Conservation (phyloP, 495 filamentous ascomycete genomes). For the Beverwykella pulmonaria region DNA sequence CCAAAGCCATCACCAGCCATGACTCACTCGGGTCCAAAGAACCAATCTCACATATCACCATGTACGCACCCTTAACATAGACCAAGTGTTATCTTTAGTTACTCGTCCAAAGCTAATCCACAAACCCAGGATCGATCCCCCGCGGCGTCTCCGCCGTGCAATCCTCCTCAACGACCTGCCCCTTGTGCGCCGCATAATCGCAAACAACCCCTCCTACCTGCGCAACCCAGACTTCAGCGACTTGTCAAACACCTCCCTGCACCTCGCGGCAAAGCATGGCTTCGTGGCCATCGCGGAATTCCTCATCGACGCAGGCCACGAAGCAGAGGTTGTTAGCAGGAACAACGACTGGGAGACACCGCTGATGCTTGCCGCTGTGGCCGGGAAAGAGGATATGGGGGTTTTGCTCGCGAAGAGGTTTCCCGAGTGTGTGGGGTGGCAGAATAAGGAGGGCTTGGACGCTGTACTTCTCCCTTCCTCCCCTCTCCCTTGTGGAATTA, state of each 20-base stretch:
- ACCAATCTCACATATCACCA: not conserved
- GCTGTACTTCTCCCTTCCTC: slow-evolving; percentile 42
- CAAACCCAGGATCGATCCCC: slow-evolving; percentile 43
- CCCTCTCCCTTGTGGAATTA: not conserved
- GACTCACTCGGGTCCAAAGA: not conserved
- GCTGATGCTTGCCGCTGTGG: slow-evolving; percentile 55
- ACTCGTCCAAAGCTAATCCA: not conserved
- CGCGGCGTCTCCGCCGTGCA: slow-evolving; percentile 53
- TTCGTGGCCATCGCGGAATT: slow-evolving; percentile 64
- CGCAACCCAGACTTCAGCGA: slow-evolving; percentile 68
- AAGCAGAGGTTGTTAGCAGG: slow-evolving; percentile 59
- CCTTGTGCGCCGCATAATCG: slow-evolving; percentile 73
- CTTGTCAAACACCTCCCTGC: slow-evolving; percentile 71
- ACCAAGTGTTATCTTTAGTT: too few species aligned
- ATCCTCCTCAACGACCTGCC: slow-evolving; percentile 70
- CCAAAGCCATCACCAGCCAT: not conserved
- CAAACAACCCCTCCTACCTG: slow-evolving; percentile 66
- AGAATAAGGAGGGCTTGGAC: slow-evolving; percentile 49
- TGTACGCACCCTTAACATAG: not conserved
- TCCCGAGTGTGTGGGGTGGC: slow-evolving; percentile 40
- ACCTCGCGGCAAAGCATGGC: slow-evolving; percentile 72
- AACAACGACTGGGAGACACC: slow-evolving; percentile 76
- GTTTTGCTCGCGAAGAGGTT: slow-evolving; percentile 58
- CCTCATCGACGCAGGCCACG: slow-evolving; percentile 49
- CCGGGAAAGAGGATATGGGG: slow-evolving; percentile 61